A percentile compares a stretch with the other conserved stretches of the same genome.
Evolutionary conservation across 495 filamentous ascomycete genomes (phyloP).

Genomic region (Penicillium mononematosum): DNA sequence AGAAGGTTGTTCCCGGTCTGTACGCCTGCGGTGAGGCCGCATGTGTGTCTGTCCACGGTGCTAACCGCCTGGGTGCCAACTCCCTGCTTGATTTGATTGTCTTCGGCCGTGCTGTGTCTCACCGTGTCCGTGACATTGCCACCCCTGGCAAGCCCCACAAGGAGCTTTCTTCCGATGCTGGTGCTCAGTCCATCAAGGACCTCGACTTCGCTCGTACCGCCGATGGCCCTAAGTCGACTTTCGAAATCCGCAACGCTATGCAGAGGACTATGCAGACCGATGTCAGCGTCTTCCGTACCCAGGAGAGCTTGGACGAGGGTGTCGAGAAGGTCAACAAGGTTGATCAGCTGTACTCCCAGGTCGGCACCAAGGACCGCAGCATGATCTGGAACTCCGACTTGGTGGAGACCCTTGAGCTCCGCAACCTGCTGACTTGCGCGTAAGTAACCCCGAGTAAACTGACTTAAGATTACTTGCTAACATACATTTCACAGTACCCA

Average conservation of each 20-base stretch:
- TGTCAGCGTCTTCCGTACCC: constrained; percentile 94
- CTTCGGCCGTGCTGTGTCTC: constrained; percentile 93
- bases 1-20: constrained; percentile 91
- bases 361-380: constrained; percentile 93
- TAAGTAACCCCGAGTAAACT: constrained; percentile 43
- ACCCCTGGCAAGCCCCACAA: constrained; percentile 73
- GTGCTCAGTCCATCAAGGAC: constrained; percentile 78
- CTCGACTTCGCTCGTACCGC: constrained; percentile 84
- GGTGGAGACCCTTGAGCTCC: constrained; percentile 89
- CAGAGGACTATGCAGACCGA: constrained; percentile 98
- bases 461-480: constrained; percentile 1
- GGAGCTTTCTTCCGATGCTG: constrained; percentile 76
- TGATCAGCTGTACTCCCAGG: constrained; percentile 73
- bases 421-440: constrained; percentile 94
- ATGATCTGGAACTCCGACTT: constrained; percentile 99
- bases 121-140: constrained; percentile 91
- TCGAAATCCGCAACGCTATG: constrained; percentile 87
- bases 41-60: constrained; percentile 95
- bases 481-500: constrained; percentile 55
- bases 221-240: constrained; percentile 78
- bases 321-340: constrained; percentile 75
- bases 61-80: constrained; percentile 96
- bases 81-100: constrained; percentile 96
- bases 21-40: constrained; percentile 97
- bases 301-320: constrained; percentile 85